Evolutionary conservation across 1,139 yeast genomes (phyloP), one percentile per base, ranked within the genome.

Genomic region (Taphrina pruni): DNA sequence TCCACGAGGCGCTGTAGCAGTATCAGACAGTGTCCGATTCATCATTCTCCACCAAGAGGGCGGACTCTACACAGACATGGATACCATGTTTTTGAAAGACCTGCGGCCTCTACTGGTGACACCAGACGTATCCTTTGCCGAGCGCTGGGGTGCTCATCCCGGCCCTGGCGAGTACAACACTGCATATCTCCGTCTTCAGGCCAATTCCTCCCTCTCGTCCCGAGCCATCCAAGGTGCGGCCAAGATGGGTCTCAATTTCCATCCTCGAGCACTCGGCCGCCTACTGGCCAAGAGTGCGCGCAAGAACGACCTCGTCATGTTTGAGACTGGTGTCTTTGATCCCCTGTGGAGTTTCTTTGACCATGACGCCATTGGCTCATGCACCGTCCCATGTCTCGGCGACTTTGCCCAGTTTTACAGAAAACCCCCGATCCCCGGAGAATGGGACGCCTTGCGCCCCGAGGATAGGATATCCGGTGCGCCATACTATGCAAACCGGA

Each of bases 121-220:
- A 11, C 61, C 60, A 38, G 56, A 64, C 48, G 38, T 64, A 32
- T 41, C 60, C 8, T 64, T 64, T 46, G 67, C 67, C 14, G 67
- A 64, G 43, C 60, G 67, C 8, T 64, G 67, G 67, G 61, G 56
- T 38, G 67, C 60, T 9, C 67, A 64, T 32, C 35, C 51, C n/a
- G 67, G 60, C 2, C 50, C 32, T 9, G 51, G 61, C 52, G 67
- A 64, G 46, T 64, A 64, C 67, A 64, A 64, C 61, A 64, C 67
- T 5, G 67, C 67, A n/a, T 64, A 64, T 35, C 67, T 64, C 46
- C 60, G 67, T 6, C 61, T 64, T 4, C 61, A 55, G 36, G 58
- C 67, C 6, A 48, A 64, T 14, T 64, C 67, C 11, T 51, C 61
- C 48, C 61, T 64, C n/a, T 64, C 67, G n/a, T 56, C 67, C 26